These are phyloP conservation scores for Globisporangium barbulae DNA, from an alignment of 352 stramenopile species.

Conservation along the genomic window DNA sequence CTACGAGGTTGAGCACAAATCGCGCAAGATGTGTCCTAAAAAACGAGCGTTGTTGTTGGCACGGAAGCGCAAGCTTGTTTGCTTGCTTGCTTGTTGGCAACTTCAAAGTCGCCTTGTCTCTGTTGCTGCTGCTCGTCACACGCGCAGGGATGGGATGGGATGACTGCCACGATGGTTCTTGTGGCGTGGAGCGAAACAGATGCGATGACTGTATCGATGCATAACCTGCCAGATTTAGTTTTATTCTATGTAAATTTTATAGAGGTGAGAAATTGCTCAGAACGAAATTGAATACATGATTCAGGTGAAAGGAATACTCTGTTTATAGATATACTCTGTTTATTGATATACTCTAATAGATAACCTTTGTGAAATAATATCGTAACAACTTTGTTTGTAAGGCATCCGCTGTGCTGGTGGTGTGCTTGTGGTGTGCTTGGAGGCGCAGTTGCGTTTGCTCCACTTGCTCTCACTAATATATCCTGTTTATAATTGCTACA, in stretches of 20 bases:
- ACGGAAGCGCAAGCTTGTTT: neutral
- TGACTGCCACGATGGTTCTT: conserved; percentile 1
- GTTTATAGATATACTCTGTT: neutral
- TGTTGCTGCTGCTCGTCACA: conserved; percentile 6
- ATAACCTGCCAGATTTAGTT: neutral
- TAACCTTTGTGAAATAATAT: neutral
- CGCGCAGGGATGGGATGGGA: neutral
- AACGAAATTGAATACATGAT: neutral
- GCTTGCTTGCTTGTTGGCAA: conserved; percentile 1
- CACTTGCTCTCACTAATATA: neutral
- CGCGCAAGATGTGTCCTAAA: neutral
- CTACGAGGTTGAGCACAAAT: neutral
- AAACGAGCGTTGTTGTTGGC: neutral
- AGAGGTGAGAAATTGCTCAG: no score
- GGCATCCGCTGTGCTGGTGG: conserved; percentile 7
- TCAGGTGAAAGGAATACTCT: neutral
- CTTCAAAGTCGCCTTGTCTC: conserved; percentile 14
- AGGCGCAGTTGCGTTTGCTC: neutral
- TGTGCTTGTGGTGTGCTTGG: conserved; percentile 3
- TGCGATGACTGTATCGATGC: neutral
- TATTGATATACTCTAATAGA: neutral
- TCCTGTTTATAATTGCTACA: neutral
- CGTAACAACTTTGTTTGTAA: neutral
- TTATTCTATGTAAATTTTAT: no score
- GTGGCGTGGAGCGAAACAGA: neutral